These are phyloP conservation scores for Parasitella parasitica DNA, from an alignment of 371 early-diverging fungal genomes.

Conservation along the genomic window DNA sequence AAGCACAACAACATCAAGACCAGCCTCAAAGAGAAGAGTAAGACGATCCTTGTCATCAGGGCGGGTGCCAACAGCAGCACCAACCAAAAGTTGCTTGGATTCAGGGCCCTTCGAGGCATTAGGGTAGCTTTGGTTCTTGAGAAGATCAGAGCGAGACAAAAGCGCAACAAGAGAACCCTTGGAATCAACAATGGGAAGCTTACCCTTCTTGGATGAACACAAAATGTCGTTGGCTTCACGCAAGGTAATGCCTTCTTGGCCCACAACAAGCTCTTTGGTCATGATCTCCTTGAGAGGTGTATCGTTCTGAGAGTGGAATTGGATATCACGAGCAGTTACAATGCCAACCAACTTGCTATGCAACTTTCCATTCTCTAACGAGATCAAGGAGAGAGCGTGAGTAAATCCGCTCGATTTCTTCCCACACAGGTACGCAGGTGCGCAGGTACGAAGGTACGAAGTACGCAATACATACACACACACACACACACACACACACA, in stretches of 20 bases:
- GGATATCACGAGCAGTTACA: conserved; percentile 94
- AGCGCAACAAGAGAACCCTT: conserved; percentile 83
- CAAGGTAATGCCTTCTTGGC: conserved; percentile 84
- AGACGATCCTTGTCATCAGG: conserved; percentile 86
- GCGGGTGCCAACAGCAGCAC: conserved; percentile 93
- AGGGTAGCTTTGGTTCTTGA: conserved; percentile 95
- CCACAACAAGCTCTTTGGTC: conserved; percentile 88
- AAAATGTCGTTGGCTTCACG: conserved; percentile 88
- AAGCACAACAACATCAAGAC: conserved; percentile 91
- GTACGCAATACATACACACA: no score
- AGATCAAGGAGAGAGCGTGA: not conserved
- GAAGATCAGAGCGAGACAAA: conserved; percentile 89
- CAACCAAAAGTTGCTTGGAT: conserved; percentile 89
- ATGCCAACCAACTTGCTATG: conserved; percentile 91
- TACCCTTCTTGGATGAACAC: conserved; percentile 90
- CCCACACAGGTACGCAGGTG: not conserved
- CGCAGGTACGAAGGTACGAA: no score
- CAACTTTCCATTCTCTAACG: conserved; percentile 75
- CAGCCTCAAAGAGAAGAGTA: conserved; percentile 84
- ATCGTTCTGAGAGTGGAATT: conserved; percentile 73
- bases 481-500: not conserved
- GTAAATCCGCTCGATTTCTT: not conserved
- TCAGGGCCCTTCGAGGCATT: conserved; percentile 78
- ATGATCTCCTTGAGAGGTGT: conserved; percentile 74
- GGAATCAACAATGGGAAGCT: conserved; percentile 90